Base-by-base conservation (phyloP, 2,329 filamentous ascomycete species). In the Aureobasidium leucospermi region DNA sequence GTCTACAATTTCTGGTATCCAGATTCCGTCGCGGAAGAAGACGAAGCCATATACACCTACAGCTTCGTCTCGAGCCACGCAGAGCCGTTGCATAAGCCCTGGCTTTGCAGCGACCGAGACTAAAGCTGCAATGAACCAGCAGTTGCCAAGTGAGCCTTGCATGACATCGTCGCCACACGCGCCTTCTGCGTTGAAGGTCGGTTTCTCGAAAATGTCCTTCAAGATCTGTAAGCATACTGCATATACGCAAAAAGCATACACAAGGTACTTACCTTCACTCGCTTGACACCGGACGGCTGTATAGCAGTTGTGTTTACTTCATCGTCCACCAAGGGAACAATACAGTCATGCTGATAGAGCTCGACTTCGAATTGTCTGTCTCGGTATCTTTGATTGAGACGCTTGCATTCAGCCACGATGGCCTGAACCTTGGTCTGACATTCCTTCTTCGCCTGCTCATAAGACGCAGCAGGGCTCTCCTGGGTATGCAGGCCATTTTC, bases 341-440 rank as follows among this genome's bases (percentile, higher is more conserved):
- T 58, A 9, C 55, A 58, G 32, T 58, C 55, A 4, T 28, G 19
- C 34, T 58, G 41, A 5, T 31, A 28, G 11, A 46, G 77, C 68
- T 94, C 90, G 55, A 96, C 84, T 69, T 96, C 88, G 69, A 96
- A 96, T 70, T 94, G 85, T n/a, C 86, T 83, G 68, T 95, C 90
- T 15, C 87, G 82, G 69, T 95, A 96, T 72, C 90, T 93, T 67
- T 90, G 87, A 72, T 96, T 96, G 60, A 90, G 78, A 8, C 88
- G 81, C 23, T 84, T 79, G 70, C 90, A 95, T 67, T 85, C 82
- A 60, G 76, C 77, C 32, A 81, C 78, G 59, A 85, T 85, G 61
- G 81, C 80, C 8, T 76, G 73, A 6, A 85, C 82, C 55, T 82
- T 81, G 59, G 81, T 81, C 58, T 77, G 79, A 73, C 90, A 95